Evolutionary conservation across 768 basidiomycete genomes (phyloP).

Genomic region (Tulasnella sp.): DNA sequence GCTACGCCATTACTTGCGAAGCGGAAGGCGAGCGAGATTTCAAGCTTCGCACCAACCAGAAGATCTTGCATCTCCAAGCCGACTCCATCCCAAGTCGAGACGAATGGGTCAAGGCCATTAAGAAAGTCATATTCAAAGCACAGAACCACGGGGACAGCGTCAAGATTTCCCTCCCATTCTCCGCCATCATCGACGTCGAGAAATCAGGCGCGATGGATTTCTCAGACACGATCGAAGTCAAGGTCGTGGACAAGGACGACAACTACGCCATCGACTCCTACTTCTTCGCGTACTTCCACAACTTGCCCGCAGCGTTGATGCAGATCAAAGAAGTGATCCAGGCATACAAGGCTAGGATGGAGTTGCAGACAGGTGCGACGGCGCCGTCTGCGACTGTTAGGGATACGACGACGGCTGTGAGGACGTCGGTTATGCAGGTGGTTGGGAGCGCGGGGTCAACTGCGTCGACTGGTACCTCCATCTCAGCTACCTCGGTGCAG

Average conservation of each 20-base stretch:
- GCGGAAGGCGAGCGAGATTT: slow-evolving; percentile 71
- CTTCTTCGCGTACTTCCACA: slow-evolving; percentile 92
- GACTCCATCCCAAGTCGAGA: slow-evolving; percentile 80
- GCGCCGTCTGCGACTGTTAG: slow-evolving; percentile 28
- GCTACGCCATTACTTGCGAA: slow-evolving; percentile 89
- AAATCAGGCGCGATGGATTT: slow-evolving; percentile 88
- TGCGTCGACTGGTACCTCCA: background rate
- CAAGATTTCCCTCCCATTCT: slow-evolving; percentile 96
- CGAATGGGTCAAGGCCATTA: slow-evolving; percentile 94
- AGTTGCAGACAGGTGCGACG: background rate
- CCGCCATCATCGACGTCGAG: slow-evolving; percentile 83
- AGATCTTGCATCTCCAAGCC: slow-evolving; percentile 63
- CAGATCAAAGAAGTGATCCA: slow-evolving; percentile 77
- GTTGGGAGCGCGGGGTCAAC: background rate
- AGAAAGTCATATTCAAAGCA: slow-evolving; percentile 88
- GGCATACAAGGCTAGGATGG: slow-evolving; percentile 31
- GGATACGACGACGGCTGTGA: slow-evolving; percentile 32
- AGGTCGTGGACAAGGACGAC: slow-evolving; percentile 67
- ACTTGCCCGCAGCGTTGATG: slow-evolving; percentile 69
- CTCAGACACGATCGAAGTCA: slow-evolving; percentile 92
- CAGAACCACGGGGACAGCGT: slow-evolving; percentile 96
- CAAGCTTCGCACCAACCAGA: slow-evolving; percentile 78
- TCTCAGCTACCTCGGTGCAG: background rate
- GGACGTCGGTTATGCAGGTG: background rate
- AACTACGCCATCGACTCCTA: slow-evolving; percentile 73